Evolutionary conservation across 805 yeast genomes (phyloP).

Genomic region (Metschnikowia koreensis): DNA sequence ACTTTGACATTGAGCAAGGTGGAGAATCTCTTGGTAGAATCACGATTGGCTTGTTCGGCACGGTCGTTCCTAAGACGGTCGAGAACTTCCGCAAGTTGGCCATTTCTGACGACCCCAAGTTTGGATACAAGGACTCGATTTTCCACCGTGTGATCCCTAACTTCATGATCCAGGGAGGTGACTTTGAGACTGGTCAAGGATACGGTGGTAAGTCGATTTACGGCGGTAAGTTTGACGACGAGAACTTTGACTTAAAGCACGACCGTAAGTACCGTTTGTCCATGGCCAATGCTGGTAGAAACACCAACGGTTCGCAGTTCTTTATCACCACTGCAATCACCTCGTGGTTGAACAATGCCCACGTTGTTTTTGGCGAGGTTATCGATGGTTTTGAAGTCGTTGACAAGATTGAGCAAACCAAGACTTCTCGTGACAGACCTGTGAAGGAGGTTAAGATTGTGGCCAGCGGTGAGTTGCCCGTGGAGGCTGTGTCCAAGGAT

Average conservation of each 20-base stretch:
- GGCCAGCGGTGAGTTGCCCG: slow-evolving; percentile 66
- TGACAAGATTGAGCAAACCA: slow-evolving; percentile 65
- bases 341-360: slow-evolving; percentile 89
- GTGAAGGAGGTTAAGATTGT: slow-evolving; percentile 59
- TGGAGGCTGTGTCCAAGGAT: slow-evolving; percentile 26
- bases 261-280: slow-evolving; percentile 67
- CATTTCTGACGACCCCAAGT: slow-evolving; percentile 55
- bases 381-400: slow-evolving; percentile 84
- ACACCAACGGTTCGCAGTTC: slow-evolving; percentile 90
- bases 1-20: slow-evolving; percentile 81
- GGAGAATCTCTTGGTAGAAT: slow-evolving; percentile 75
- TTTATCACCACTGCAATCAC: slow-evolving; percentile 91
- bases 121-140: slow-evolving; percentile 59
- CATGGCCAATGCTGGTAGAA: slow-evolving; percentile 77
- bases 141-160: slow-evolving; percentile 74
- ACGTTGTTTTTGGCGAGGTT: slow-evolving; percentile 96
- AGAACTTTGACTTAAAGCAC: slow-evolving; percentile 68
- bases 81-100: slow-evolving; percentile 84
- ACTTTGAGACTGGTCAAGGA: slow-evolving; percentile 68
- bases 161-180: slow-evolving; percentile 89
- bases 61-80: slow-evolving; percentile 81
- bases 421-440: slow-evolving; percentile 74
- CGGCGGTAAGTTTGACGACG: slow-evolving; percentile 74
- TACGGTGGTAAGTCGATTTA: slow-evolving; percentile 81
- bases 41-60: slow-evolving; percentile 84